Conservation (phyloP, 805 yeast genomes). For the Sugiyamaella americana region DNA sequence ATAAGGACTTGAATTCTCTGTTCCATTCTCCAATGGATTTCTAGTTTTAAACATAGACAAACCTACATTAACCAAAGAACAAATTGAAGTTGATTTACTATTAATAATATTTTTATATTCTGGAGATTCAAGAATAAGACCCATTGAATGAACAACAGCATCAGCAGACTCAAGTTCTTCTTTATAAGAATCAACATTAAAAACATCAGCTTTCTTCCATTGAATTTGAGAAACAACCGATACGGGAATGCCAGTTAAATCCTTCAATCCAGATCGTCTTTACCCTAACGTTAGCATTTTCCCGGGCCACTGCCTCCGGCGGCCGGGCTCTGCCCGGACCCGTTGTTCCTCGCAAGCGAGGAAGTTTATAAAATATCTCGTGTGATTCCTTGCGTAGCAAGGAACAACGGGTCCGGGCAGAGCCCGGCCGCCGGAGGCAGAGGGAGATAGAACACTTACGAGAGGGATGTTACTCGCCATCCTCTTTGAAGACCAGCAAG, state of each 20-base stretch:
- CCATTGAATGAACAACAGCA: constrained; percentile 79
- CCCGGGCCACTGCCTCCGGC: background rate
- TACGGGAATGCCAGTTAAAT: constrained; percentile 31
- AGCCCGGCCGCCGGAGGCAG: background rate
- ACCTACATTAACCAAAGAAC: constrained; percentile 11
- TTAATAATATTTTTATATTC: constrained; percentile 51
- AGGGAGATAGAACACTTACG: constrained; percentile 32
- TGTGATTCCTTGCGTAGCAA: background rate
- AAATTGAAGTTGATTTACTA: constrained; percentile 5
- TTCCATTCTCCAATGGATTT: constrained; percentile 44
- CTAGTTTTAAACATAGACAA: constrained; percentile 37
- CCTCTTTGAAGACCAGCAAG: constrained; percentile 60
- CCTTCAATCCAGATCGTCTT: constrained; percentile 45
- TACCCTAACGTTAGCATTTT: background rate
- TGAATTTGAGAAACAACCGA: constrained; percentile 42
- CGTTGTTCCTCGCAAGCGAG: background rate
- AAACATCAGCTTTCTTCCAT: constrained; percentile 65
- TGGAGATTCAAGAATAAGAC: constrained; percentile 62
- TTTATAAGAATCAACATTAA: constrained; percentile 54
- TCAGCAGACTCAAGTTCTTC: constrained; percentile 43
- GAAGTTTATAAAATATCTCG: background rate
- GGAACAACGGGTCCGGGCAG: background rate
- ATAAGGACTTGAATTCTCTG: constrained; percentile 36
- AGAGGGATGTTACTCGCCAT: constrained; percentile 59
- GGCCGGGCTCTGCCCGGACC: background rate